Evolutionary conservation across 495 filamentous ascomycete species (phyloP).

Genomic region (Podospora sp.): DNA sequence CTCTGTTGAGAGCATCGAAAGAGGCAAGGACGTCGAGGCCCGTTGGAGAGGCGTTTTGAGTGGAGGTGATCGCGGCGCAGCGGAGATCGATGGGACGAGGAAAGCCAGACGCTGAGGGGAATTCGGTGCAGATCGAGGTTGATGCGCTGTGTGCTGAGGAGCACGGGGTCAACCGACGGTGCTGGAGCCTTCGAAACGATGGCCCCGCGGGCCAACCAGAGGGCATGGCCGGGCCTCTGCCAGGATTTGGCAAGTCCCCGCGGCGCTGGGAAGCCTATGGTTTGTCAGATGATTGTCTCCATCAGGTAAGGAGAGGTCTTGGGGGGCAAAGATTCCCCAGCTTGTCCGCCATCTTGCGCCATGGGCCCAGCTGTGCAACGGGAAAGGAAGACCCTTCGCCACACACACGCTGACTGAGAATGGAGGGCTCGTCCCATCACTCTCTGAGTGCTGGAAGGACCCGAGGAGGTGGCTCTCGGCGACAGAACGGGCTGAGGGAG

Average conservation of each 20-base stretch:
- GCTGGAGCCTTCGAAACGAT: conserved; percentile 2
- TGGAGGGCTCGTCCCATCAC: conserved; percentile 3
- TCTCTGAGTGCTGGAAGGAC: not conserved
- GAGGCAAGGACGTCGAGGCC: conserved; percentile 1
- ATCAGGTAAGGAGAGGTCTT: conserved; percentile 12
- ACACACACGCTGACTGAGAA: not conserved
- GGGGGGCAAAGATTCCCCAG: conserved; percentile 13
- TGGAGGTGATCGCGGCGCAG: conserved; percentile 6
- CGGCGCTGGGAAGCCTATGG: conserved; percentile 2
- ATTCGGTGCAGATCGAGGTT: not conserved
- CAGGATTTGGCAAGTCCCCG: conserved; percentile 4
- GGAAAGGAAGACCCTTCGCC: conserved; percentile 3
- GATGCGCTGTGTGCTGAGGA: conserved; percentile 8
- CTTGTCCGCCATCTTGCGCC: conserved; percentile 1
- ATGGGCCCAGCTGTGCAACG: not conserved
- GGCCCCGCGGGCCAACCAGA: conserved; percentile 15
- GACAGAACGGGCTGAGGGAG: not conserved
- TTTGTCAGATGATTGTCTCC: conserved; percentile 18
- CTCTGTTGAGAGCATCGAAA: not conserved
- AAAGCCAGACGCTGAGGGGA: not conserved
- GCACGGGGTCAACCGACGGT: not conserved
- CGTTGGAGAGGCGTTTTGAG: not conserved
- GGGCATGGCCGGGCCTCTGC: not conserved
- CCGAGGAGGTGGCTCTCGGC: conserved; percentile 4
- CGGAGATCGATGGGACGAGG: not conserved